Percentiles rank a stretch among this genome's conserved stretches.
Conservation (phyloP, 805 yeast genomes). For the Suhomyces faveliae region DNA sequence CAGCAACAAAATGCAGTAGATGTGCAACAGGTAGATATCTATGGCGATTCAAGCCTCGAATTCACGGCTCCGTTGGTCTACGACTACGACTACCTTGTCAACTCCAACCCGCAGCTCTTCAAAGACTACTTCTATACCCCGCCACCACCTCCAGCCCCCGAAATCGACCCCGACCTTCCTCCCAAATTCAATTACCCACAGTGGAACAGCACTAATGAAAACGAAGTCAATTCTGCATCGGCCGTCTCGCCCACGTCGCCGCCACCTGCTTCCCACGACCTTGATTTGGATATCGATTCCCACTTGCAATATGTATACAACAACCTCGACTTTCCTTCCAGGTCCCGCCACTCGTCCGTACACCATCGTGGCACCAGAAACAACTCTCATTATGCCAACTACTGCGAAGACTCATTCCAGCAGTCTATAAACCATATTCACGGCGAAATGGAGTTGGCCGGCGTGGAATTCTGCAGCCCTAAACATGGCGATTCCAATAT, state of each 20-base stretch:
- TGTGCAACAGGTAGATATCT: conserved; percentile 1
- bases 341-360: neutral
- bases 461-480: conserved; percentile 27
- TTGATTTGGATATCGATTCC: conserved; percentile 5
- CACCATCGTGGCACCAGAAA: conserved; percentile 9
- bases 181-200: conserved; percentile 22
- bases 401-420: conserved; percentile 28
- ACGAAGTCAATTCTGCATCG: neutral
- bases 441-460: conserved; percentile 45
- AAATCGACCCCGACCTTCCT: conserved; percentile 9
- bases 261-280: conserved; percentile 11
- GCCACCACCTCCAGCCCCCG: conserved; percentile 14
- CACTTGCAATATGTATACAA: conserved; percentile 26
- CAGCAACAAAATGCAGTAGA: neutral
- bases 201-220: conserved; percentile 11
- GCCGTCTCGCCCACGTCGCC: conserved; percentile 17
- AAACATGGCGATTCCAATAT: conserved; percentile 29
- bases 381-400: conserved; percentile 6
- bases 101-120: conserved; percentile 37
- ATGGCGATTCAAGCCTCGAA: conserved; percentile 2
- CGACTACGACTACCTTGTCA: conserved; percentile 39
- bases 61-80: conserved; percentile 36
- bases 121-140: conserved; percentile 36
- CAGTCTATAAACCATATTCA: conserved; percentile 33
- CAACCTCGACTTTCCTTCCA: conserved; percentile 7